A percentile compares a stretch with the other conserved stretches of the same genome.
Evolutionary conservation across 441 rosid genomes (phyloP).

Genomic region (Kokia cookei): DNA sequence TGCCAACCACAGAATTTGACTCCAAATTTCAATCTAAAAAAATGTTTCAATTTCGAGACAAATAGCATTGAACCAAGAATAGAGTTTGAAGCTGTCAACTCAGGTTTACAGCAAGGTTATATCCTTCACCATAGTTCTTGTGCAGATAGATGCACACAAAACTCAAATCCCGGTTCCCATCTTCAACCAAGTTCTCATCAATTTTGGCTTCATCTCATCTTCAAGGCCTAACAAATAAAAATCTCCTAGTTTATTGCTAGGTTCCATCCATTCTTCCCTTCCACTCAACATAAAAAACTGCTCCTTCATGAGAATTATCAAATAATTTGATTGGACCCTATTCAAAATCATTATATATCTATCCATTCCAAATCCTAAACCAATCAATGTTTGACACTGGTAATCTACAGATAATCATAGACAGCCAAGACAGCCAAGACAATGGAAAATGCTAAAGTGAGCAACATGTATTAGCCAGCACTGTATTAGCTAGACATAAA

Average conservation of each 20-base stretch:
- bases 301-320: background rate
- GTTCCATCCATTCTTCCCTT: background rate
- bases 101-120: background rate
- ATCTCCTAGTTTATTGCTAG: background rate
- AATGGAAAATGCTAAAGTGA: background rate
- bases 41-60: background rate
- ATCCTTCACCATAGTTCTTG: background rate
- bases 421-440: background rate
- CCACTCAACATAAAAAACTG: background rate
- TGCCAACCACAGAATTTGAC: background rate
- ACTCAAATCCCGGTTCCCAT: background rate
- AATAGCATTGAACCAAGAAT: background rate
- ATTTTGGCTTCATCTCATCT: background rate
- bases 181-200: background rate
- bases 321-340: background rate
- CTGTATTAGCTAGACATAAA: background rate
- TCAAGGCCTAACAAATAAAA: background rate
- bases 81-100: background rate
- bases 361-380: background rate
- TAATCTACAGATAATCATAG: background rate
- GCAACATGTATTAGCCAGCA: background rate
- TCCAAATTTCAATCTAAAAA: background rate
- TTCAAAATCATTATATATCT: background rate
- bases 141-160: background rate
- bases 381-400: background rate